Evolutionary conservation across 257 asterid species (phyloP).

Genomic region (Solanum infundibuliforme): DNA sequence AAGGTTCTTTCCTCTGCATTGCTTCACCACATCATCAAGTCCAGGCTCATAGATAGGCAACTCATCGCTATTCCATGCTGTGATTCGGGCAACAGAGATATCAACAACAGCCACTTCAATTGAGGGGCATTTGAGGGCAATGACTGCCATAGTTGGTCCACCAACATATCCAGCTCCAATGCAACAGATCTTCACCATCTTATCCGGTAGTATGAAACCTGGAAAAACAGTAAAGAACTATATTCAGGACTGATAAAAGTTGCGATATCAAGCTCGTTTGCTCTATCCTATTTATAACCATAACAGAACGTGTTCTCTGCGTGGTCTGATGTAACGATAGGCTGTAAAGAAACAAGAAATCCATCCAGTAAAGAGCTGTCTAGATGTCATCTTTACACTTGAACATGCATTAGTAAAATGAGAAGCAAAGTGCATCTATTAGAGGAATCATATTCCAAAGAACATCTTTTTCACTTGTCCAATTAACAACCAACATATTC

Average conservation of each 20-base stretch:
- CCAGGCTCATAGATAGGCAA: constrained; percentile 69
- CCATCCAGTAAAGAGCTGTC: not conserved
- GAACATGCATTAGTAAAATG: not conserved
- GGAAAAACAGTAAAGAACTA: not conserved
- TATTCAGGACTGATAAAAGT: not conserved
- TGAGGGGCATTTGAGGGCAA: constrained; percentile 36
- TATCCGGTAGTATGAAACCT: not conserved
- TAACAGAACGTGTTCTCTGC: not conserved
- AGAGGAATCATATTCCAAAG: not conserved
- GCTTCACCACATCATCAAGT: constrained; percentile 50
- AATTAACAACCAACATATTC: not conserved
- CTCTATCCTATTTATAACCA: not conserved
- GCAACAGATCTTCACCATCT: constrained; percentile 41
- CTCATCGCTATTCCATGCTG: constrained; percentile 44
- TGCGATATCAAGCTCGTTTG: not conserved
- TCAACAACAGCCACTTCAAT: constrained; percentile 42
- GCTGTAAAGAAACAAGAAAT: not conserved
- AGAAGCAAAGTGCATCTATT: not conserved
- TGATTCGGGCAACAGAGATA: constrained; percentile 32
- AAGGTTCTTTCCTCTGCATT: constrained; percentile 49
- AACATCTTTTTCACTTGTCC: not conserved
- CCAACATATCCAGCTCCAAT: constrained; percentile 49
- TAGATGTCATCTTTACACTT: not conserved
- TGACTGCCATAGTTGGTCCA: constrained; percentile 45
- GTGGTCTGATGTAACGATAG: too few species aligned